Conservation (phyloP, 2,329 filamentous ascomycete genomes). For the Talaromyces amestolkiae region DNA sequence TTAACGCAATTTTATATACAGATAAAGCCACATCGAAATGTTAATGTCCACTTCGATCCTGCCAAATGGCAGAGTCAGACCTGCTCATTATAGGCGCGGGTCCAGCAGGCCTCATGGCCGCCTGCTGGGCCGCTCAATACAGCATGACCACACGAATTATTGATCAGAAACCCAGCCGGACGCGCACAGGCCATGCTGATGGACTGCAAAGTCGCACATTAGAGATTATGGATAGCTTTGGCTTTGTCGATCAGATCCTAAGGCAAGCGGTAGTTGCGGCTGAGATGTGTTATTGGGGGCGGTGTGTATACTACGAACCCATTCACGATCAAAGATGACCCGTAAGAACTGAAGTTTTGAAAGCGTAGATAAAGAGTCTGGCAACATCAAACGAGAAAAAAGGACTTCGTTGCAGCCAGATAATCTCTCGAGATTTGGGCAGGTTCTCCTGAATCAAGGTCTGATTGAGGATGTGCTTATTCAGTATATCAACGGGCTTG, state of each 20-base stretch:
- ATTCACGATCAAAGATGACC: neutral
- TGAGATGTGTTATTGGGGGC: constrained; percentile 14
- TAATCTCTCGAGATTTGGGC: neutral
- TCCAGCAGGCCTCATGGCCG: constrained; percentile 47
- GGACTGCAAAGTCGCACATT: constrained; percentile 65
- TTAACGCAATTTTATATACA: neutral
- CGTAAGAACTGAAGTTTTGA: neutral
- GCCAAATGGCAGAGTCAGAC: constrained; percentile 16
- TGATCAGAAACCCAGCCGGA: constrained; percentile 23
- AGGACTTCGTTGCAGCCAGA: neutral
- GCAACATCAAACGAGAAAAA: neutral
- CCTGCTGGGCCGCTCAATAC: constrained; percentile 25
- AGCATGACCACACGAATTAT: constrained; percentile 24
- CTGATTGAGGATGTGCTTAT: constrained; percentile 5
- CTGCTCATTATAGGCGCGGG: constrained; percentile 45
- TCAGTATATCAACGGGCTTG: neutral
- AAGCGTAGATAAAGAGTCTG: neutral
- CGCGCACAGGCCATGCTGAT: constrained; percentile 46
- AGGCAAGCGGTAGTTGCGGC: neutral
- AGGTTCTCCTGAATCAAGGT: constrained; percentile 12
- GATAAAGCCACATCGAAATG: neutral
- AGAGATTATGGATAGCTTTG: constrained; percentile 71
- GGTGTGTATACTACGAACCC: neutral
- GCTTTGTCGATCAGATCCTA: constrained; percentile 46
- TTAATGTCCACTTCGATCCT: neutral